Conservation (phyloP, 768 basidiomycete species). For the Auricularia sp. region DNA sequence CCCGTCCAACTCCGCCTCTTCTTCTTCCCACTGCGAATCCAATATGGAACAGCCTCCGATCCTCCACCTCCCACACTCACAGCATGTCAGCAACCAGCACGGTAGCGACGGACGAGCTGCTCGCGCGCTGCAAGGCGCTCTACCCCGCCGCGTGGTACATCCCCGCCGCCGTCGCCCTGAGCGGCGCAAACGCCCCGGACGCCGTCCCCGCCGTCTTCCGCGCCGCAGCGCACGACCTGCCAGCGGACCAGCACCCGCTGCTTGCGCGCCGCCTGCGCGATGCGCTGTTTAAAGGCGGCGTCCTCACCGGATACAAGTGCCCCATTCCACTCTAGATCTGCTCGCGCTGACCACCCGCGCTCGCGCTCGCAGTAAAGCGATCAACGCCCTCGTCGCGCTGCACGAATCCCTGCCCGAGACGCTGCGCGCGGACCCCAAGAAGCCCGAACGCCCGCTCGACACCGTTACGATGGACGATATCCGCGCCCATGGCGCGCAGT, state of each 20-base stretch:
- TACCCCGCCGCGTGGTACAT: constrained; percentile 17
- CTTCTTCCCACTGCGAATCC: too few species aligned
- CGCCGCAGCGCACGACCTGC: background rate
- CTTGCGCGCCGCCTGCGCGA: constrained; percentile 22
- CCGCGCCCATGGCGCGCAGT: constrained; percentile 29
- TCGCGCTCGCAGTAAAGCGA: constrained; percentile 29
- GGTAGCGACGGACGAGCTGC: background rate
- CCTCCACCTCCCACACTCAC: too few species aligned
- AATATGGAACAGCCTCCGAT: too few species aligned
- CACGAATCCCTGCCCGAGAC: constrained; percentile 43
- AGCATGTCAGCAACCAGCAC: too few species aligned
- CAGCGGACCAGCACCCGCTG: background rate
- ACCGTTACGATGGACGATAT: constrained; percentile 35
- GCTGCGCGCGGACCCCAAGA: constrained; percentile 34
- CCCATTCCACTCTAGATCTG: background rate
- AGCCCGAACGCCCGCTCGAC: constrained; percentile 30
- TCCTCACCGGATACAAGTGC: constrained; percentile 49
- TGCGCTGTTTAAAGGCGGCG: constrained; percentile 50
- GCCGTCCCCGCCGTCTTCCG: constrained; percentile 11
- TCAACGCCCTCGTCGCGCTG: constrained; percentile 46
- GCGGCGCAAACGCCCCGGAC: constrained; percentile 48
- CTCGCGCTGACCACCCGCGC: background rate
- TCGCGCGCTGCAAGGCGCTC: background rate
- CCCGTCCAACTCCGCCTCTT: too few species aligned
- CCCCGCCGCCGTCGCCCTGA: constrained; percentile 45